These are phyloP conservation scores for Epichloe elymi DNA, from an alignment of 2,329 filamentous ascomycete species.

Conservation along the genomic window DNA sequence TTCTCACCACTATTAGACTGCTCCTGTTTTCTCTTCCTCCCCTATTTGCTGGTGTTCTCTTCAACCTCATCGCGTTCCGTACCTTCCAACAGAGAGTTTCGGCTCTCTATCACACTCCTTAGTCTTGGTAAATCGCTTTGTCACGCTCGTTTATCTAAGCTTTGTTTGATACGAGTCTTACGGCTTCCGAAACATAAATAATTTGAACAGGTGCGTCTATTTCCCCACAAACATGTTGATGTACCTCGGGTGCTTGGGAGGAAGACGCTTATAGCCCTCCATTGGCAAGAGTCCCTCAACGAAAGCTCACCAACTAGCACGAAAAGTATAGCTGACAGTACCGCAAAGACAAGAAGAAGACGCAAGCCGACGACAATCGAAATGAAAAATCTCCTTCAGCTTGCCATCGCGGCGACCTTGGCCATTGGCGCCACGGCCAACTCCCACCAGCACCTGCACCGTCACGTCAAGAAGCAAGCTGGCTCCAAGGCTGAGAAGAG, in stretches of 20 bases:
- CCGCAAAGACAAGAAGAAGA: not conserved
- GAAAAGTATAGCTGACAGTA: not conserved
- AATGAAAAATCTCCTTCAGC: conserved; percentile 20
- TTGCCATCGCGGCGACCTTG: conserved; percentile 39
- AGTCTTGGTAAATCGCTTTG: conserved; percentile 13
- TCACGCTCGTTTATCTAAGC: conserved; percentile 17
- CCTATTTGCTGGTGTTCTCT: conserved; percentile 14
- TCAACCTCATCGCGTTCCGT: conserved; percentile 17
- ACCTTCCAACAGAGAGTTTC: conserved; percentile 39
- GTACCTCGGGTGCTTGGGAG: not conserved
- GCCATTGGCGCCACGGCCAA: conserved; percentile 42
- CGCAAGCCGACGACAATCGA: not conserved
- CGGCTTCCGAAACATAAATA: not conserved
- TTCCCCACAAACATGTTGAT: not conserved
- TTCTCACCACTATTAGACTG: conserved; percentile 1
- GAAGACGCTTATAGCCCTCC: not conserved
- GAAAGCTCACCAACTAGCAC: not conserved
- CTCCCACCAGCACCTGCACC: conserved; percentile 47
- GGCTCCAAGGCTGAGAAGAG: conserved; percentile 35
- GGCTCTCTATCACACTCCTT: conserved; percentile 45
- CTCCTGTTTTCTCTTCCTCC: conserved; percentile 6
- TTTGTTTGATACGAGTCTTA: conserved; percentile 12
- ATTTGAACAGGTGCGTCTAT: not conserved
- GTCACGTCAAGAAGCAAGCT: conserved; percentile 42
- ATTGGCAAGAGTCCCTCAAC: not conserved